Evolutionary conservation across 2,329 filamentous ascomycete genomes (phyloP).

Genomic region (Aspergillus carbonarius): DNA sequence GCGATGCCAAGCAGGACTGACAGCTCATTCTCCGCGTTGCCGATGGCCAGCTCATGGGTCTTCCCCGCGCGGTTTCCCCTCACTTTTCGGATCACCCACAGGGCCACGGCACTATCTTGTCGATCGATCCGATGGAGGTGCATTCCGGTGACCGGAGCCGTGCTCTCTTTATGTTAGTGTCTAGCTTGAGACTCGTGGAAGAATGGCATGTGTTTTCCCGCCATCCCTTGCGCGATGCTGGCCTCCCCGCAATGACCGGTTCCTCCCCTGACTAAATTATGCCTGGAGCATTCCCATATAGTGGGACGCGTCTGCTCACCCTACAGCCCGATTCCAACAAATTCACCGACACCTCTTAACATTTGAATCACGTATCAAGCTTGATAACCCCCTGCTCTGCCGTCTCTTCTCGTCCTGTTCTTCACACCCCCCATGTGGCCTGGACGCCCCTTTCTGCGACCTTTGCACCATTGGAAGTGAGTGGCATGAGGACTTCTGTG

Average conservation of each 20-base stretch:
- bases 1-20: background rate
- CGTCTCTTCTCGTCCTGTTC: background rate
- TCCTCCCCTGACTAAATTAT: conserved; percentile 1
- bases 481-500: background rate
- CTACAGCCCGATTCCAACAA: background rate
- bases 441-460: background rate
- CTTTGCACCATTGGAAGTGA: background rate
- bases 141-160: conserved; percentile 10
- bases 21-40: background rate
- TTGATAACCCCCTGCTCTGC: background rate
- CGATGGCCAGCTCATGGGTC: background rate
- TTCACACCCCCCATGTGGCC: background rate
- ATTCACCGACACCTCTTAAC: background rate
- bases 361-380: background rate
- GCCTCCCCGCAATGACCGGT: conserved; percentile 13
- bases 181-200: conserved; percentile 17
- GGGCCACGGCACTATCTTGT: conserved; percentile 13
- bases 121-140: conserved; percentile 3
- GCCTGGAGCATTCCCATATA: background rate
- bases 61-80: conserved; percentile 15
- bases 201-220: conserved; percentile 11
- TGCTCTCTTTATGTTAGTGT: conserved; percentile 1
- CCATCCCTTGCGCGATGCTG: conserved; percentile 9
- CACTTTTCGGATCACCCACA: conserved; percentile 11
- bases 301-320: background rate